phyloP scores from a whole-genome alignment of 2,329 filamentous ascomycete genomes.

The Macrophomina pseudophaseolina region DNA sequence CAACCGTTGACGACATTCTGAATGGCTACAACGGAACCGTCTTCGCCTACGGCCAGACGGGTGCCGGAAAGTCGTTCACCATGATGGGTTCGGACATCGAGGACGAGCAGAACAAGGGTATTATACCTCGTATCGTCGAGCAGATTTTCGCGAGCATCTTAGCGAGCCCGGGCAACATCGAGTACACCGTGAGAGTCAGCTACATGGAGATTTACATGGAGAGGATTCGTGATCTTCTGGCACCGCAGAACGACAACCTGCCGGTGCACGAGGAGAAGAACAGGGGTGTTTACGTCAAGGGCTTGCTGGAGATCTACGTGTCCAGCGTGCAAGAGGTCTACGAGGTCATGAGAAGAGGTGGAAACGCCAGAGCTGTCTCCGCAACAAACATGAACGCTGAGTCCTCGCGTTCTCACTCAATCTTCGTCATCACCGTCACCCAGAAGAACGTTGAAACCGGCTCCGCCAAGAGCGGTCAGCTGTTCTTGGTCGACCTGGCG shows the following conservation, averaged over 20 bases:
- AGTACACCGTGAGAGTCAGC: constrained; percentile 97
- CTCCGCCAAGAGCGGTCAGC: constrained; percentile 92
- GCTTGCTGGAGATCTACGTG: constrained; percentile 91
- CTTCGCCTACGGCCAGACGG: constrained; percentile 97
- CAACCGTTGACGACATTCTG: constrained; percentile 96
- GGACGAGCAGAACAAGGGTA: constrained; percentile 84
- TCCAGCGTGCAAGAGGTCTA: constrained; percentile 95
- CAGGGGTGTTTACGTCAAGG: constrained; percentile 95
- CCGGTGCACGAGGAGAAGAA: constrained; percentile 99
- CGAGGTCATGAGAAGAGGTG: constrained; percentile 93
- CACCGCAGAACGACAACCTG: constrained; percentile 92
- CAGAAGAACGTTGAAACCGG: constrained; percentile 98
- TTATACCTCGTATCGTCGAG: constrained; percentile 95
- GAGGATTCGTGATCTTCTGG: constrained; percentile 89
- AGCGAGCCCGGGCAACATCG: constrained; percentile 88
- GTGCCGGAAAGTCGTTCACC: constrained; percentile 97
- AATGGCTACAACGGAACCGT: constrained; percentile 99
- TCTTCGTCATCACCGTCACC: constrained; percentile 94
- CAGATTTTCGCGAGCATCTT: constrained; percentile 97
- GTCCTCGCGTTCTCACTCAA: constrained; percentile 96
- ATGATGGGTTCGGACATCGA: constrained; percentile 99
- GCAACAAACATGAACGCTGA: constrained; percentile 99
- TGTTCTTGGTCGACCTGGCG: constrained; percentile 97
- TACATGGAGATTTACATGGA: constrained; percentile 99
- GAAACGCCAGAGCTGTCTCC: constrained; percentile 85